Evolutionary conservation across 2,329 filamentous ascomycete genomes (phyloP), one percentile per base, ranked within the genome.

Genomic region (Fusarium ambrosium): DNA sequence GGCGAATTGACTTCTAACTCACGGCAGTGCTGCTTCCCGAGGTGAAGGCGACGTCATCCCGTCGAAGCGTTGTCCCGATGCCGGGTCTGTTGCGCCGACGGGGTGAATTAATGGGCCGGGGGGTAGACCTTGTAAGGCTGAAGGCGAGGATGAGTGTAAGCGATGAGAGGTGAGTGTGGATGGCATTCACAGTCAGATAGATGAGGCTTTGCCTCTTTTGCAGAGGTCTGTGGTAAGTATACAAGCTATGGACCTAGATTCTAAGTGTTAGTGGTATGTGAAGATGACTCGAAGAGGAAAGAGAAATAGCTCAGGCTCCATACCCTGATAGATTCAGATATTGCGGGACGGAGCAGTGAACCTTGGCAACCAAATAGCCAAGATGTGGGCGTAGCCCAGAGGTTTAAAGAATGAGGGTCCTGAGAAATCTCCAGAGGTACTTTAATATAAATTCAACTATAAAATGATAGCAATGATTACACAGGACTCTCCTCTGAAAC

Each of bases 81-180:
- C 39, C 41, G 59, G 59, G 27, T 48, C 39, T 36, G 36, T 62
- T 62, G 27, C 29, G 59, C 59, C 59, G 59, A 48, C 59, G 59
- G 59, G 18, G 10, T 10, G 27, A 48, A 62, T 62, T 20, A 36
- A 62, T 14, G 3, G 24, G 34, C 56, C 56, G 56, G 56, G 53
- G 53, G 53, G 14, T 18, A 4, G 10, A 20, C 9, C 18, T 55
- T 13, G 11, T 55, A 55, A 55, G 51, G 51, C 51, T 55, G 51
- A 55, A 14, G 27, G 18, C 10, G 27, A 55, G 18, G 11, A 55
- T 55, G 2, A 4, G 18, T 55, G 24, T 55, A 34, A 55, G 51
- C 27, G 27, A 7, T n/a, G 48, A 53, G 18, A 4, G 18, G 6
- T 32, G 6, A 29, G 24, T 29, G 48, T 29, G 22, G 45, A 9